These are phyloP conservation scores for Hypomyces perniciosus DNA, from an alignment of 2,329 filamentous ascomycete genomes.

Conservation along the genomic window DNA sequence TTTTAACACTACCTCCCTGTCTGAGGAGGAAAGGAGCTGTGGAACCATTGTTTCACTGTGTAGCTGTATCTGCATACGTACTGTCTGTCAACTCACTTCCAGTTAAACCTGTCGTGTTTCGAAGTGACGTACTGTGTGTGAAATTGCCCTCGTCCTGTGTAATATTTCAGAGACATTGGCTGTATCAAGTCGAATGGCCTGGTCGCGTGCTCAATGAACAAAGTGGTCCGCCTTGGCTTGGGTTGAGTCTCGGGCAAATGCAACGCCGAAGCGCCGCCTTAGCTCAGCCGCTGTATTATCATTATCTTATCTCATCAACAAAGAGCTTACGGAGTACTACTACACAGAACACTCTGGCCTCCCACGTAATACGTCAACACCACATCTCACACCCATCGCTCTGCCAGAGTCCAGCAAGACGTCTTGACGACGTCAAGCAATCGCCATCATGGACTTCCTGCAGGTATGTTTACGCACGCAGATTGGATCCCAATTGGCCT, in stretches of 20 bases:
- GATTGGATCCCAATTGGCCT: not conserved
- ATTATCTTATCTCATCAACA: too few relatives aligned
- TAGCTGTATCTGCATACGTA: constrained; percentile 8
- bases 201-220: not conserved
- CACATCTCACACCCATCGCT: not conserved
- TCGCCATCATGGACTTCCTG: constrained; percentile 40
- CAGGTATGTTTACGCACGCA: constrained; percentile 28
- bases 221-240: too few relatives aligned
- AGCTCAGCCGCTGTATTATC: constrained; percentile 6
- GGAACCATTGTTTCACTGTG: constrained; percentile 6
- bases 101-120: too few relatives aligned
- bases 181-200: not conserved
- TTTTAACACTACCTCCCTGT: not conserved
- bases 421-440: constrained; percentile 8
- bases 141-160: not conserved
- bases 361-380: constrained; percentile 5
- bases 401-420: not conserved
- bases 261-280: constrained; percentile 5
- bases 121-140: too few relatives aligned
- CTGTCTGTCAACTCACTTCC: constrained; percentile 3
- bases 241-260: not conserved
- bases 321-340: not conserved
- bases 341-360: constrained; percentile 13
- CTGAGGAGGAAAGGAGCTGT: not conserved
- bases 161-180: too few relatives aligned